Base-by-base conservation (phyloP, 495 filamentous ascomycete genomes). In the Xeromyces bisporus region DNA sequence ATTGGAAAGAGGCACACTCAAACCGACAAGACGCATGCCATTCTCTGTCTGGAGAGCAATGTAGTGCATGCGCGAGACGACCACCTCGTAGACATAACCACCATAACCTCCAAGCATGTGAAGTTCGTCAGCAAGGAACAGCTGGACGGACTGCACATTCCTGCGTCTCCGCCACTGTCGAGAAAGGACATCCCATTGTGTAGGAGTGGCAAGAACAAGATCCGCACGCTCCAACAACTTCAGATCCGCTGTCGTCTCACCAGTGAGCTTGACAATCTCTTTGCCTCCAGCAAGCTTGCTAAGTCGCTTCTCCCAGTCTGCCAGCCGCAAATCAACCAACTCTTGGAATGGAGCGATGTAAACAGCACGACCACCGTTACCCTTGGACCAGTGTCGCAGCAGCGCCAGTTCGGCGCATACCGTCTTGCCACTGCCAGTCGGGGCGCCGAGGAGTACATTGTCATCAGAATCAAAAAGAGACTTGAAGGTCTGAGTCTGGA, bases 291-390 rank as follows among this genome's bases (percentile, higher is more conserved):
- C 67, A 23, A 96, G 50, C 4, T 64, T 56, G 13, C 67, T 48
- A 9, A 99, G 58, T 28, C 89, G 73, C 41, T 73, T 71, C 40
- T 75, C 66, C 89, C 89, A 99, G 38, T 92, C 80, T 34, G 71
- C 71, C 34, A 76, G 64, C 27, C 77, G 68, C 23, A 66, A 63
- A 44, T 99, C 84, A 17, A 96, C 74, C 10, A 93, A 67, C 47
- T 94, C 87, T 44, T 96, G 89, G 66, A 91, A 93, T 0, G 91
- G 91, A 15, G 87, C 85, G 42, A 99, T 73, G 51, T 96, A 96
- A 5, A 96, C 84, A 7, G 84, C 85, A 21, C 84, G 75, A 15
- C 83, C 83, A 35, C 52, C 49, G 18, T 75, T 61, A 13, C 75
- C 67, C 12, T 58, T 55, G 1, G 73, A 64, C 91, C 89, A 99